Evolutionary conservation across 2,329 filamentous ascomycete genomes (phyloP).

Genomic region (Cladosporium sp.): DNA sequence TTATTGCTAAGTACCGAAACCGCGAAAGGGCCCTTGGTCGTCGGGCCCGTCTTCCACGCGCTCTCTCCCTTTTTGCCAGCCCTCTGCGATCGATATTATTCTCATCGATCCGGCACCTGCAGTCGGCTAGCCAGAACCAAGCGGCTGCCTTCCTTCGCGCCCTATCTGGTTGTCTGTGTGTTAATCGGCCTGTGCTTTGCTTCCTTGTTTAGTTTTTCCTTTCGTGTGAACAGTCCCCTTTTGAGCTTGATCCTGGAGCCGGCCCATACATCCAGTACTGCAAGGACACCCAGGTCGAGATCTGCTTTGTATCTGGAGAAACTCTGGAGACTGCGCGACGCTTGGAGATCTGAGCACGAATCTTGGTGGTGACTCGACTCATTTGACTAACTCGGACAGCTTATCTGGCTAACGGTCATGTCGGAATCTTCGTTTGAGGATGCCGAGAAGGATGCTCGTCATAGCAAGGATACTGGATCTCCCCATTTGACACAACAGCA

Average conservation of each 20-base stretch:
- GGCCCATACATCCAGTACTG: not conserved
- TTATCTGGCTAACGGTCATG: not conserved
- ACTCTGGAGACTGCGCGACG: not conserved
- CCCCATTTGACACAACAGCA: conserved; percentile 14
- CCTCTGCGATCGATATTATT: too few relatives aligned
- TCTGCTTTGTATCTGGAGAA: not conserved
- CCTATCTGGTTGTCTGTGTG: not conserved
- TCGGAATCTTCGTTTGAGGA: conserved; percentile 12
- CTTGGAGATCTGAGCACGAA: not conserved
- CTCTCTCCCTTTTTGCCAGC: not conserved
- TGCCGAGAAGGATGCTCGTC: not conserved
- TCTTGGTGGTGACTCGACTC: not conserved
- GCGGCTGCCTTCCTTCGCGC: not conserved
- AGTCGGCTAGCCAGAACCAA: not conserved
- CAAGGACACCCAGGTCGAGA: not conserved
- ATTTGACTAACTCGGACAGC: not conserved
- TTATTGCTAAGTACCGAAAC: not conserved
- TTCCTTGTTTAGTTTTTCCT: not conserved
- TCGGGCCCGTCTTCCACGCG: not conserved
- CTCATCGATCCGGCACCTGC: not conserved
- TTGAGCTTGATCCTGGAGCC: not conserved
- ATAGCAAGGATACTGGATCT: not conserved
- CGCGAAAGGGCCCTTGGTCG: not conserved
- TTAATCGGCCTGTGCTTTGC: not conserved
- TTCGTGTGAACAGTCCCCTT: not conserved